phyloP scores from a whole-genome alignment of 2,329 filamentous ascomycete genomes.

The Aspergillus glaucus region DNA sequence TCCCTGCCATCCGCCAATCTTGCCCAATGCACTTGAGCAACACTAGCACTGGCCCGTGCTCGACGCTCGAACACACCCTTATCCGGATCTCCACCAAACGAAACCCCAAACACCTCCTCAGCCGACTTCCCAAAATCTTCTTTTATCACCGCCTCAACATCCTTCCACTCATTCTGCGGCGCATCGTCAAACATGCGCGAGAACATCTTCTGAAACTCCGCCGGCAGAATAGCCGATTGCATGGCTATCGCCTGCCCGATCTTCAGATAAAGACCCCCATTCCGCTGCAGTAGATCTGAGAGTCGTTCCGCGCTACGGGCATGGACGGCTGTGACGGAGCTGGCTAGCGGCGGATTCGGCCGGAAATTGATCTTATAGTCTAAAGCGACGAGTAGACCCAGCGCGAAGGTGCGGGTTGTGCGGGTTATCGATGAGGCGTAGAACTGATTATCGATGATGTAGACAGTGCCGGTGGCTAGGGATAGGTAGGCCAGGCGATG shows the following conservation, averaged over 20 bases:
- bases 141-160: conserved; percentile 75
- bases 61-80: conserved; percentile 65
- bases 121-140: conserved; percentile 81
- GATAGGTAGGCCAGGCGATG: conserved; percentile 63
- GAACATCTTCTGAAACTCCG: conserved; percentile 96
- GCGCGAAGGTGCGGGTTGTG: conserved; percentile 72
- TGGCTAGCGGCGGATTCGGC: conserved; percentile 65
- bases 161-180: conserved; percentile 82
- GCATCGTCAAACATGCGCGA: conserved; percentile 95
- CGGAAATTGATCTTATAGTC: conserved; percentile 98
- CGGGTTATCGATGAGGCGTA: conserved; percentile 76
- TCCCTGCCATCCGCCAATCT: conserved; percentile 76
- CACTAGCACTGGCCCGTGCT: conserved; percentile 72
- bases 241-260: conserved; percentile 98
- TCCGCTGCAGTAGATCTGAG: conserved; percentile 71
- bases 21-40: conserved; percentile 97
- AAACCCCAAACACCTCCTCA: conserved; percentile 89
- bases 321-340: conserved; percentile 72
- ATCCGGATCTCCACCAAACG: conserved; percentile 61
- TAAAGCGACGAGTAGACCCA: conserved; percentile 70
- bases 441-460: conserved; percentile 63
- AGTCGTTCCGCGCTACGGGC: conserved; percentile 74
- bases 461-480: conserved; percentile 55
- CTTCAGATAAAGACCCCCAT: conserved; percentile 93
- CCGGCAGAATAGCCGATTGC: conserved; percentile 89